Evolutionary conservation across 2,329 filamentous ascomycete species (phyloP).

Genomic region (Xylariaceae sp.): DNA sequence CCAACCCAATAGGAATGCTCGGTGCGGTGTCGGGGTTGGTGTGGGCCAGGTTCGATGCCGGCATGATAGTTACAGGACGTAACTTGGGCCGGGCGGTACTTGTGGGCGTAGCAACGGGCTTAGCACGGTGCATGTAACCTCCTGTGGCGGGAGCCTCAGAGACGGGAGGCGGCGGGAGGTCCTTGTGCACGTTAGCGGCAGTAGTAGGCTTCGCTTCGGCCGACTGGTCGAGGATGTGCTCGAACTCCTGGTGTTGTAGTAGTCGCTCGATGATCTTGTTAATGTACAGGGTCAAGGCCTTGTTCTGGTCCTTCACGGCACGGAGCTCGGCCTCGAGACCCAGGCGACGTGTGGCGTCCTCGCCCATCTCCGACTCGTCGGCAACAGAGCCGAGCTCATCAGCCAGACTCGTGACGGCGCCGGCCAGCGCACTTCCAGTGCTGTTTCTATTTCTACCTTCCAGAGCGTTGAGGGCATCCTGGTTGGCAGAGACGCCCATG

Average conservation of each 20-base stretch:
- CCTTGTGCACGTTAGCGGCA: conserved; percentile 65
- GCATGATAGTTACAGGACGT: conserved; percentile 55
- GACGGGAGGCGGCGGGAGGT: conserved; percentile 69
- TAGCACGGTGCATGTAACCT: conserved; percentile 55
- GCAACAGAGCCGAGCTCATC: conserved; percentile 75
- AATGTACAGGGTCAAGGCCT: conserved; percentile 94
- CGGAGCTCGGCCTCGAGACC: conserved; percentile 76
- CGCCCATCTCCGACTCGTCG: conserved; percentile 53
- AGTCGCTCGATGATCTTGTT: conserved; percentile 98
- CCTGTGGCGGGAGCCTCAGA: conserved; percentile 43
- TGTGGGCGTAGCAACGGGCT: conserved; percentile 49
- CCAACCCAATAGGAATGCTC: conserved; percentile 63
- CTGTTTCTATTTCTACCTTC: conserved; percentile 45
- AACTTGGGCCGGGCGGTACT: conserved; percentile 39
- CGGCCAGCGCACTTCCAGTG: conserved; percentile 29
- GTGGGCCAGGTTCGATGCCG: conserved; percentile 40
- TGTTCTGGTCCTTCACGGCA: conserved; percentile 85
- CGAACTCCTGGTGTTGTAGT: conserved; percentile 89
- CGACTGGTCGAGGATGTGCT: conserved; percentile 83
- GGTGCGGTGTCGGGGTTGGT: conserved; percentile 69
- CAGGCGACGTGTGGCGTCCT: conserved; percentile 61
- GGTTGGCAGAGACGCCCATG: conserved; percentile 53
- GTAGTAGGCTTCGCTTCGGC: conserved; percentile 52
- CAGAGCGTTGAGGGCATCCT: conserved; percentile 59
- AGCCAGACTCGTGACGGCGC: conserved; percentile 58